Percentiles rank a stretch among this genome's conserved stretches.
Evolutionary conservation across 2,329 filamentous ascomycete genomes (phyloP).

Genomic region (Didymellaceae sp.): DNA sequence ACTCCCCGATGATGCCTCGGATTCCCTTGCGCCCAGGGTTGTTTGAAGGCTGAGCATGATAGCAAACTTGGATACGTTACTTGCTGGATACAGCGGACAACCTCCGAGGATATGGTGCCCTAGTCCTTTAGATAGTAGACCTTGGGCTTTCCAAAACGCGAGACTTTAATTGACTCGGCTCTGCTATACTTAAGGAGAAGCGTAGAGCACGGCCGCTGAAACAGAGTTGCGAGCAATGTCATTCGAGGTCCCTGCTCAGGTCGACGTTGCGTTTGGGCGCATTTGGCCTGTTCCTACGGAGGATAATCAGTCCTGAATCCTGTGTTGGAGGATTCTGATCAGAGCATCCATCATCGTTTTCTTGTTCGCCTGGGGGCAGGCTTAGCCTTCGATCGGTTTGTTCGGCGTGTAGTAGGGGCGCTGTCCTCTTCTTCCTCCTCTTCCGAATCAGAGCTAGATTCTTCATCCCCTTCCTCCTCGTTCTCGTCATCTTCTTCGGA

Average conservation of each 20-base stretch:
- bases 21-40: no score
- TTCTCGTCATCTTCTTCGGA: conserved; percentile 51
- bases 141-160: neutral
- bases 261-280: neutral
- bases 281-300: neutral
- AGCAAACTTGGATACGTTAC: no score
- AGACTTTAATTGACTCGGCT: conserved; percentile 7
- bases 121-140: neutral
- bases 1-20: no score
- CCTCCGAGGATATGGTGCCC: no score
- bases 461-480: conserved; percentile 41
- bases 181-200: neutral
- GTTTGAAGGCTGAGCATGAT: no score
- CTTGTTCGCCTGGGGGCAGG: conserved; percentile 40
- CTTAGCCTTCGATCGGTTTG: conserved; percentile 35
- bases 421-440: conserved; percentile 40
- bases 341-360: conserved; percentile 33
- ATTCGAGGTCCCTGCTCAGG: conserved; percentile 13
- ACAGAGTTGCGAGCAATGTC: neutral
- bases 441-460: conserved; percentile 38
- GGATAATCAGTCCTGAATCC: no score
- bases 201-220: neutral
- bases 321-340: no score
- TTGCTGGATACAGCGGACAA: no score
- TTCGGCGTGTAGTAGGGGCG: conserved; percentile 43